These are phyloP conservation scores for Polytrichum commune DNA, from an alignment of 225 moss, liverwort and hornwort genomes.

Conservation along the genomic window DNA sequence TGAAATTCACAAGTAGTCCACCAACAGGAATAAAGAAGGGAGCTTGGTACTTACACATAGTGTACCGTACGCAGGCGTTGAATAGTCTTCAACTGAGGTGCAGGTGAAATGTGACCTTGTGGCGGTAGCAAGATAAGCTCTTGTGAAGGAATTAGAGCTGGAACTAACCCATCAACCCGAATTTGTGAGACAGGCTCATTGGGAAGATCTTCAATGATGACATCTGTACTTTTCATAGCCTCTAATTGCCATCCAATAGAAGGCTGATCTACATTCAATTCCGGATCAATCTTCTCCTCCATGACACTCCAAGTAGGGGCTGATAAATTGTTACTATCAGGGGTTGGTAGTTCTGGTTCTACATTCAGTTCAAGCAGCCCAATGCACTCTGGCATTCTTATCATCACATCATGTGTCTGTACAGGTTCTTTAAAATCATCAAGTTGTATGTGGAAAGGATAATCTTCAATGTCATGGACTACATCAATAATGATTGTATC, in stretches of 20 bases:
- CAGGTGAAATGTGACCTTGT: slow-evolving; percentile 30
- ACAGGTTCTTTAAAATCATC: not conserved
- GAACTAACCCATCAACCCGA: slow-evolving; percentile 12
- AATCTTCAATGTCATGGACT: slow-evolving; percentile 50
- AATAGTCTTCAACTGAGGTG: slow-evolving; percentile 49
- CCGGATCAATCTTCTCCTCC: not conserved
- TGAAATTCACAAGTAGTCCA: too few relatives aligned
- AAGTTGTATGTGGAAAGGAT: slow-evolving; percentile 18
- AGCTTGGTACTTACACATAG: slow-evolving; percentile 44
- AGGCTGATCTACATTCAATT: not conserved
- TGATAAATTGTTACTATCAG: slow-evolving; percentile 10
- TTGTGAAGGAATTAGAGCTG: slow-evolving; percentile 37
- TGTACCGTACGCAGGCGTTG: slow-evolving; percentile 59
- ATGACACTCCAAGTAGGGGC: not conserved
- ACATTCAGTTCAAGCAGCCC: slow-evolving; percentile 2
- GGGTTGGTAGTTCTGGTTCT: not conserved
- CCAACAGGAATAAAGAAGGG: too few relatives aligned
- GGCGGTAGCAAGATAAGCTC: slow-evolving; percentile 61
- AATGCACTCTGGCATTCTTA: not conserved
- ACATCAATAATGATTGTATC: slow-evolving; percentile 1
- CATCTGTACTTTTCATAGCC: not conserved
- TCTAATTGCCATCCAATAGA: not conserved
- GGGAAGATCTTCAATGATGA: slow-evolving; percentile 7
- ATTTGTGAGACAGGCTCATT: slow-evolving; percentile 9
- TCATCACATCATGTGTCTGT: not conserved